Evolutionary conservation across 1,284 basidiomycete species (phyloP), one percentile per base, ranked within the genome.

Genomic region (Thelephora terrestris): DNA sequence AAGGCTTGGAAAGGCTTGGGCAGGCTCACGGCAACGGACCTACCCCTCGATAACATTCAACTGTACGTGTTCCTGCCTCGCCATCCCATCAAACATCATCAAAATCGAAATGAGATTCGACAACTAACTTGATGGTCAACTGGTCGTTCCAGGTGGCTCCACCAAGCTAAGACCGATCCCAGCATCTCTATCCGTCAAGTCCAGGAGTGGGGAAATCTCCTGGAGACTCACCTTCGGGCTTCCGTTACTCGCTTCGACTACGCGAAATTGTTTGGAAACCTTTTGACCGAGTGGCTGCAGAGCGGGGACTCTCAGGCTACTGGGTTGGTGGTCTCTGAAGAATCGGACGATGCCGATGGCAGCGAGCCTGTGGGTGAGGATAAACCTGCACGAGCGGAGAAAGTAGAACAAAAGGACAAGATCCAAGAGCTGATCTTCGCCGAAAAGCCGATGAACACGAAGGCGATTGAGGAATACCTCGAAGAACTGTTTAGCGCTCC

Each of bases 251-350:
- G 64, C 4, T 68, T 69, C 43, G 68, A 70, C 24, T 65, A 63
- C n/a, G 70, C 68, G 7, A 66, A 62, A 43, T 58, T 71, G 5
- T 71, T 70, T 39, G 69, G 69, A 0, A 63, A 55, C 23, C 58
- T 71, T 16, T 65, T 70, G 48, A 67, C 68, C 29, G 70, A 71
- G 48, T 71, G 69, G 69, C 51, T 70, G n/a, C 57, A 62, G 12
- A 71, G 69, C 47, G 69, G 68, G 4, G 68, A 71, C 53, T 67
- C 67, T 2, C 58, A 60, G 10, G 61, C 64, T 6, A 52, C 61
- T 45, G 48, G 54, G n/a, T 23, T 47, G 34, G 42, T 40, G 45
- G 9, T 27, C 25, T 27, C 25, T 27, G 25, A 27, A 27, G 25
- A 27, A 5, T 27, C 25, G 5, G 45, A 37, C 16, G 25, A 32